Base-by-base conservation (phyloP, 129 eudicot genomes). In the Kitagawia praeruptora region DNA sequence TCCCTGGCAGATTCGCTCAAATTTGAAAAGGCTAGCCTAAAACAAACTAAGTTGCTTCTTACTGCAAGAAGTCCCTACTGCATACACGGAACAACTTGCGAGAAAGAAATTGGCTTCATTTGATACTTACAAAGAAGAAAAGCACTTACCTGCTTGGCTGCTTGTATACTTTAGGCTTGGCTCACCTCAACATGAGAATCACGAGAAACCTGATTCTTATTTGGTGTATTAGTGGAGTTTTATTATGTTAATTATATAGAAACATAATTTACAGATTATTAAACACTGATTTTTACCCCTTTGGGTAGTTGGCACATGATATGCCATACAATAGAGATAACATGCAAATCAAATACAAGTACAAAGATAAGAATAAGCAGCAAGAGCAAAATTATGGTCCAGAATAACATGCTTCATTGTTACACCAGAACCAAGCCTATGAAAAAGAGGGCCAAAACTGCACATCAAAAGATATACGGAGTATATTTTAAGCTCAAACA, bases 321-420 rank as follows among this genome's bases (percentile, higher is more conserved):
- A 40, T 34, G 37, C 42, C 34, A 44, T n/a, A 74, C 8, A 42
- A 72, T 7, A 41, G 53, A 42, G 34, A 72, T 4, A 8, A 66
- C 12, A 28, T 28, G 40, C 71, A 66, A 66, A 66, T 28, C 40
- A 46, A 28, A 15, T 8, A 6, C 6, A 75, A 27, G 44, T 12
- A 31, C 5, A 27, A 1, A 48, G 37, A 28, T 6, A 46, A 75
- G 39, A 34, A 48, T 40, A 4, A 40, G 42, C 42, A 40, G 0
- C n/a, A 16, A 75, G 42, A 70, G 51, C 40, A 18, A 79, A 19
- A 79, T 38, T 51, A 31, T 8, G 19, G 37, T 63, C 76, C n/a
- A 71, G 51, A 13, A 70, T 37, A 70, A 79, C n/a, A 47, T 79
- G 77, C 42, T 39, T 28, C 51, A 47, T 31, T 23, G 53, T 79